Evolutionary conservation across 1,284 basidiomycete genomes (phyloP), one percentile per base, ranked within the genome.

Genomic region (Pisolithus thermaeus): DNA sequence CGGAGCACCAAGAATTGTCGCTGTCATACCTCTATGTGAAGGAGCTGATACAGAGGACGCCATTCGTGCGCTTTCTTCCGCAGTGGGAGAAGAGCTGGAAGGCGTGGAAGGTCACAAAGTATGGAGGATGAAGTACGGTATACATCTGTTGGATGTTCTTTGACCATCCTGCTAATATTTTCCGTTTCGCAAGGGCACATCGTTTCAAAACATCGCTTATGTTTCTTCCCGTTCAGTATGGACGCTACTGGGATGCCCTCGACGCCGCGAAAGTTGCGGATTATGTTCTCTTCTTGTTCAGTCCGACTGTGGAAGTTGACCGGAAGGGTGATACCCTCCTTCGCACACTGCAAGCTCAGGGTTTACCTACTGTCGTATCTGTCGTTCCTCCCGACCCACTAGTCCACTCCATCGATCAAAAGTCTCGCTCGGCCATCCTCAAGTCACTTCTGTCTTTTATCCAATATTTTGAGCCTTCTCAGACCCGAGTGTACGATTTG

Each of bases 371-470:
- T 51, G 83, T 91, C 52, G 80, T 95, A 43, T 75, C 83, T 12
- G 75, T 79, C 7, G 70, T 84, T 42, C 70, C 77, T 1, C 71
- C 80, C 0, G 71, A 75, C 36, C 67, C 76, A 1, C 70, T 78
- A 0, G 66, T 73, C 12, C 51, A 67, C 4, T 58, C 66, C 0
- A 66, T 81, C 42, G 83, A 84, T 50, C 61, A 76, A n/a, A 86
- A 87, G 65, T 71, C 79, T 27, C 80, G 84, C 27, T 63, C 77
- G 0, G 81, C 80, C 7, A 79, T 92, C 39, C 72, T 90, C 54
- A 93, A 92, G 71, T 95, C 91, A 0, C 76, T 97, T 1, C 76
- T 94, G 7, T 96, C 92, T 2, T 97, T 98, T 73, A 84, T 95
- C 50, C 84, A 87, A 57, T 98, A 99, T 71, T 99, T 99, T 69